These are phyloP conservation scores for Arctium minus DNA, from an alignment of 129 eudicot genomes.

Conservation along the genomic window DNA sequence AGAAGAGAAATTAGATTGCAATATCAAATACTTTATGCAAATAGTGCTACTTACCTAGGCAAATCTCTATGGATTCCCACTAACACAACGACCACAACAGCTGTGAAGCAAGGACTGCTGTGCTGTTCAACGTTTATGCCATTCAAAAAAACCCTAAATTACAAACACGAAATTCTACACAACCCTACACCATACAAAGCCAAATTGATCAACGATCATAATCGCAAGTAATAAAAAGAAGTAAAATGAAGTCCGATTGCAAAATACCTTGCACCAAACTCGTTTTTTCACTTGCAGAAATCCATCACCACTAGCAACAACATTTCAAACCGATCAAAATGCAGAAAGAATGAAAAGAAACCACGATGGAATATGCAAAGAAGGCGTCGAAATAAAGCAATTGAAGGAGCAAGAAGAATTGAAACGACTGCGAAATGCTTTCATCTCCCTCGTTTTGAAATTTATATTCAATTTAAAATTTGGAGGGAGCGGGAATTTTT, in stretches of 20 bases:
- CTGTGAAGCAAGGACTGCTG: neutral
- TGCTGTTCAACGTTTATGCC: neutral
- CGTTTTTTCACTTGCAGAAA: neutral
- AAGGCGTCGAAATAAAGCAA: neutral
- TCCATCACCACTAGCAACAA: neutral
- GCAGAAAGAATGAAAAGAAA: neutral
- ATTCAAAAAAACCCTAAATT: slow-evolving; percentile 6
- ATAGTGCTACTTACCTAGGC: neutral
- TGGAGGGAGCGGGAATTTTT: slow-evolving; percentile 7
- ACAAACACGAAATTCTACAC: neutral
- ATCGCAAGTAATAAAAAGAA: neutral
- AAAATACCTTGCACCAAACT: slow-evolving; percentile 8
- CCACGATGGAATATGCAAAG: neutral
- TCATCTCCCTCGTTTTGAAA: neutral
- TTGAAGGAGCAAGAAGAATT: neutral
- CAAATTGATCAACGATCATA: neutral
- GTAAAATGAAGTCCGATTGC: neutral
- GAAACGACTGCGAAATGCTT: slow-evolving; percentile 3
- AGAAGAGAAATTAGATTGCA: neutral
- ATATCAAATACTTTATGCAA: neutral
- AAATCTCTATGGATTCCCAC: neutral
- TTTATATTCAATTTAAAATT: neutral
- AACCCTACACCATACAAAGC: neutral
- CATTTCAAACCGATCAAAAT: neutral
- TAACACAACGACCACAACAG: neutral